Conservation (phyloP, 768 basidiomycete species). For the Saitozyma sp. region DNA sequence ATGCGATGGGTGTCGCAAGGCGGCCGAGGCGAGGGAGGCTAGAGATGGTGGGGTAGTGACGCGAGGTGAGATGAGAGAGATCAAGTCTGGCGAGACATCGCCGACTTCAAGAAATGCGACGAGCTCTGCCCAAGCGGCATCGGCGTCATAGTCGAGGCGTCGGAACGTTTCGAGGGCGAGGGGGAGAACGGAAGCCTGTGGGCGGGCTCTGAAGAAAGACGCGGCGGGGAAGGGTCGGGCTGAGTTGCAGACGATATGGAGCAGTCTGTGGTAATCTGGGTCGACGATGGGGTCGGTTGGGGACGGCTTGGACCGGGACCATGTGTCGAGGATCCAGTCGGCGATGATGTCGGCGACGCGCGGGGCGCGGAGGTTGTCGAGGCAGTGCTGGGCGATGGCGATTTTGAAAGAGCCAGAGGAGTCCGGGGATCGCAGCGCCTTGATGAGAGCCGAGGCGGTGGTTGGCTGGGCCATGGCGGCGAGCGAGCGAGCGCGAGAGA, state of each 20-base stretch:
- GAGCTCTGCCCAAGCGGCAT: background rate
- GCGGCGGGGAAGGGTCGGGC: too few species aligned
- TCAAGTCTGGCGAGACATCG: too few species aligned
- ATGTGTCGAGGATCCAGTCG: constrained; percentile 1
- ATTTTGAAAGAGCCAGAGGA: too few species aligned
- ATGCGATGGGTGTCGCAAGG: background rate
- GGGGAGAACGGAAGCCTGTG: too few species aligned
- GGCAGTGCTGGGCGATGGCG: too few species aligned
- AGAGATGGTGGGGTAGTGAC: too few species aligned
- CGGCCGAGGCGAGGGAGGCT: background rate
- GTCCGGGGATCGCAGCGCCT: too few species aligned
- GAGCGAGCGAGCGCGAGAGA: too few species aligned
- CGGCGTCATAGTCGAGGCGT: background rate
- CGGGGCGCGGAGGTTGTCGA: background rate
- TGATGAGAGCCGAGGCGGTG: too few species aligned
- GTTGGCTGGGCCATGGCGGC: too few species aligned
- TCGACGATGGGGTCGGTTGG: background rate
- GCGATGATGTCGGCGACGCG: background rate
- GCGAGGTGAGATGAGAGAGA: too few species aligned
- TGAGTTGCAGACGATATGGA: background rate
- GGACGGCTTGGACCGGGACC: background rate
- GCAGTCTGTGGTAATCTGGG: background rate
- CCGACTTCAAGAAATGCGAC: background rate
- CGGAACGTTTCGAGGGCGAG: background rate
- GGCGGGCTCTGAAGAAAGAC: too few species aligned